A percentile compares a stretch with the other conserved stretches of the same genome.
Evolutionary conservation across 331 rosid genomes (phyloP).

Genomic region (Telfairia occidentalis): DNA sequence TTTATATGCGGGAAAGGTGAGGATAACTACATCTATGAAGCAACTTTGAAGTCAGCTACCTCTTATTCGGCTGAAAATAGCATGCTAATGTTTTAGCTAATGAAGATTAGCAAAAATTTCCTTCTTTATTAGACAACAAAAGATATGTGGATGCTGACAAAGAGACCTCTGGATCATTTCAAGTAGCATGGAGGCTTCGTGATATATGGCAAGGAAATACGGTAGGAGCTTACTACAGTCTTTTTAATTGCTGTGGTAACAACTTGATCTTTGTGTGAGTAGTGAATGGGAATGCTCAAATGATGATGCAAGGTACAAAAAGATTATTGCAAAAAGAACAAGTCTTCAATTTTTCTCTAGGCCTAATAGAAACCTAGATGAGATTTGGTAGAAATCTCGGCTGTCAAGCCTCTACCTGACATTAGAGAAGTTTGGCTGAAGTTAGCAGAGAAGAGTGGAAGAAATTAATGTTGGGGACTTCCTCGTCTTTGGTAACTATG

Average conservation of each 20-base stretch:
- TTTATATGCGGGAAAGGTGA: slow-evolving; percentile 10
- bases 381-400: not conserved
- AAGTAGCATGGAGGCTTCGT: not conserved
- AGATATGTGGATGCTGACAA: slow-evolving; percentile 11
- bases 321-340: not conserved
- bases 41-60: not conserved
- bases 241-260: not conserved
- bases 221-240: not conserved
- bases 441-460: not conserved
- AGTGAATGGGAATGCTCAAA: not conserved
- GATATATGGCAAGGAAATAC: not conserved
- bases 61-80: not conserved
- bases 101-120: not conserved
- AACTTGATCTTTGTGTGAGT: not conserved
- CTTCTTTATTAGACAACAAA: not conserved
- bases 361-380: not conserved
- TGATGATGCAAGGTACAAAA: not conserved
- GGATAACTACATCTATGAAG: not conserved
- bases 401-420: not conserved
- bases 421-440: not conserved
- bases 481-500: not conserved
- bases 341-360: not conserved
- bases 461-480: slow-evolving; percentile 1
- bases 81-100: not conserved
- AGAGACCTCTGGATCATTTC: not conserved